Evolutionary conservation across 148 eudicot genomes (phyloP).

Genomic region (Spergularia bocconei): DNA sequence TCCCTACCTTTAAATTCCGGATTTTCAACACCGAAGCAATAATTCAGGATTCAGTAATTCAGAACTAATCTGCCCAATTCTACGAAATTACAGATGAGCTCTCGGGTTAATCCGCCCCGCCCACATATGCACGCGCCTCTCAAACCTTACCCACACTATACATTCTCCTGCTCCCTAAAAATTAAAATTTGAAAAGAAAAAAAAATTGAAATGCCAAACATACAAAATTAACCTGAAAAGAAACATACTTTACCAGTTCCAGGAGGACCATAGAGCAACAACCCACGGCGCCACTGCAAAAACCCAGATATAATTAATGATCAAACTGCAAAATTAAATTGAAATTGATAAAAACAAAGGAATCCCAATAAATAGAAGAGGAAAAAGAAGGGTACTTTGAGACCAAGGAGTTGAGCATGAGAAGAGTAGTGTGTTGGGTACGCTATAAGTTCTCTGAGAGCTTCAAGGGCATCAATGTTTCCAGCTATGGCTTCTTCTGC

Average conservation of each 20-base stretch:
- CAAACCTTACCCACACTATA: background rate
- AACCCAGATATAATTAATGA: too few relatives aligned
- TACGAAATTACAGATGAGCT: background rate
- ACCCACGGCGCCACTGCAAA: conserved; percentile 79
- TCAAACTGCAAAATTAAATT: too few relatives aligned
- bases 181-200: background rate
- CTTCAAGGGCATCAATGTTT: conserved; percentile 64
- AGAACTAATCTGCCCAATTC: background rate
- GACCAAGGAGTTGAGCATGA: conserved; percentile 57
- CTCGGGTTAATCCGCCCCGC: background rate
- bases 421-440: conserved; percentile 57
- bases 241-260: conserved; percentile 88
- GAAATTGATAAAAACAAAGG: background rate
- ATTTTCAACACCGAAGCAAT: background rate
- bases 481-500: conserved; percentile 88
- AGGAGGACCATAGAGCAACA: conserved; percentile 92
- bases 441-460: conserved; percentile 76
- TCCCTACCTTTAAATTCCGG: background rate
- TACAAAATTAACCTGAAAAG: background rate
- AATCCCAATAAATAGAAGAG: background rate
- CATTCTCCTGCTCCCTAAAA: background rate
- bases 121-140: too few relatives aligned
- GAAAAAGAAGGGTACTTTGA: conserved; percentile 43
- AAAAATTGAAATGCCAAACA: background rate
- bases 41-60: background rate